Evolutionary conservation across 2,329 filamentous ascomycete genomes (phyloP).

Genomic region (Cercospora sp.): DNA sequence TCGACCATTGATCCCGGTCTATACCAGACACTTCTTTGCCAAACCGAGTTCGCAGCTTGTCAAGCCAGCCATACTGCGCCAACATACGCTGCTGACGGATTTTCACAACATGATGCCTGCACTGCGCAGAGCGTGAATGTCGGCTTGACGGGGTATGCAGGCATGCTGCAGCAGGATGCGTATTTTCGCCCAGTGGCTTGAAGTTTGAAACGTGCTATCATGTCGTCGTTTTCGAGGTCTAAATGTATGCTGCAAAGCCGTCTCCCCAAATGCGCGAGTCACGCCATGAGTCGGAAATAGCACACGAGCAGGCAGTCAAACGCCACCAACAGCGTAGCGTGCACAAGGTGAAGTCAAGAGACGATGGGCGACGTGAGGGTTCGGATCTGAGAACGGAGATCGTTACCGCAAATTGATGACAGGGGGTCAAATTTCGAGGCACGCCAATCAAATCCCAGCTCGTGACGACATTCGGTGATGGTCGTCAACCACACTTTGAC

Average conservation of each 20-base stretch:
- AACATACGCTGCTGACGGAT: background rate
- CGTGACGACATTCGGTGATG: background rate
- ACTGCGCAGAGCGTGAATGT: background rate
- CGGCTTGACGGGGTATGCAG: background rate
- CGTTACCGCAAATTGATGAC: constrained; percentile 4
- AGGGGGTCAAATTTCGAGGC: constrained; percentile 12
- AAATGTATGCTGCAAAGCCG: background rate
- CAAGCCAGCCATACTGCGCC: background rate
- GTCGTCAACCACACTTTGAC: constrained; percentile 7
- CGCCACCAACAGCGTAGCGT: background rate
- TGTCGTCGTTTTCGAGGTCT: background rate
- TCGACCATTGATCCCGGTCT: constrained; percentile 20
- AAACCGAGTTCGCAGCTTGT: constrained; percentile 5
- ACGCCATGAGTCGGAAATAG: constrained; percentile 2
- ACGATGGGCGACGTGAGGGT: background rate
- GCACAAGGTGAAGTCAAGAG: constrained; percentile 8
- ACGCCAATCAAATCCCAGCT: constrained; percentile 8
- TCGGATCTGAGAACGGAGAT: background rate
- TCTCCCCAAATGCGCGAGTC: background rate
- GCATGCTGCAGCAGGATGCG: background rate
- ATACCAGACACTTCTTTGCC: constrained; percentile 15
- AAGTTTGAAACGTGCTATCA: background rate
- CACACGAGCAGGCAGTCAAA: background rate
- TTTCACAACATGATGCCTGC: background rate
- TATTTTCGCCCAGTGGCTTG: background rate